Base-by-base conservation (phyloP, 2,329 filamentous ascomycete genomes). In the Ophiocordyceps australis region DNA sequence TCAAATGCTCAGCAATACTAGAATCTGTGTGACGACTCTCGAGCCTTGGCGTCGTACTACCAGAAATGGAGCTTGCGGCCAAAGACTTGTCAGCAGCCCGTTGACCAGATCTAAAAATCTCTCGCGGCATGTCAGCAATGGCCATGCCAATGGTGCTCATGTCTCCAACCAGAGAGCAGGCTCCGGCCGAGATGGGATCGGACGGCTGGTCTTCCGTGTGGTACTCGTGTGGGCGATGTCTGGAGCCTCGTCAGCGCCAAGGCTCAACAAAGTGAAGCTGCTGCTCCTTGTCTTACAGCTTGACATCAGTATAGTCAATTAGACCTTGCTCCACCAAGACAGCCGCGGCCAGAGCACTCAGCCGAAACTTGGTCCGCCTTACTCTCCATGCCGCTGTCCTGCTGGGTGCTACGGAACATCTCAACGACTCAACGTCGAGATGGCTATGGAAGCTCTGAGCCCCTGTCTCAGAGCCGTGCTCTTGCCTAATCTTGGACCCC, bases 101-200 rank as follows among this genome's bases (percentile, higher is more conserved):
- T 23, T 37, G 37, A 7, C 41, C 39, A 11, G 39, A 41, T 25
- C 57, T 62, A 45, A 70, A 66, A 5, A 72, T 45, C 30, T 69
- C 62, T 12, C 62, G 50, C 3, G 69, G 69, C 36, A 74, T 64
- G 40, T 92, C 82, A 1, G 79, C 79, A 21, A 92, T 62, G 2
- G 81, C 80, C 65, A 91, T 77, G 39, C 79, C 68, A 30, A 94
- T 74, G 20, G 67, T 76, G 15, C 76, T 73, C 24, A 89, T 58
- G n/a, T 85, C 86, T 5, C 78, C 77, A n/a, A 92, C 56, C 1
- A 94, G 51, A 0, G 83, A 80, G 23, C 71, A 68, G 1, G 81
- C 73, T 11, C 72, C 78, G 13, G 80, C 81, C 10, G 76, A 73
- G 14, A 91, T 66, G 0, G 82, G 81, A 35, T 89, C 82, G 39